These are phyloP conservation scores for Pichia paraexigua DNA, from an alignment of 805 yeast species.

Conservation along the genomic window DNA sequence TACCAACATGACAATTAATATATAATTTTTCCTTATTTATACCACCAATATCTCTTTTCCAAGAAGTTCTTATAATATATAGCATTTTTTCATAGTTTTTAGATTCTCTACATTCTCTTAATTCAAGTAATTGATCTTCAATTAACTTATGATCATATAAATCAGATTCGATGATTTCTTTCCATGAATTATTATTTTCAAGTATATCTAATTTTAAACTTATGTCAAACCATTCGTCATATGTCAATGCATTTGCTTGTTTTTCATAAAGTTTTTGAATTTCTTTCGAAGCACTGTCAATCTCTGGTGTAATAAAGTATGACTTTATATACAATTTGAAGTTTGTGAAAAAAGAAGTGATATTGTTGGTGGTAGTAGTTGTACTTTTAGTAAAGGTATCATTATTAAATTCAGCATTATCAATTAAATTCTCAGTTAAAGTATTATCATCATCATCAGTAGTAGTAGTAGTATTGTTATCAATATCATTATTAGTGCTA, in stretches of 20 bases:
- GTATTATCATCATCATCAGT: not conserved
- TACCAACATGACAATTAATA: slow-evolving; percentile 74
- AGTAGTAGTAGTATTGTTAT: too few species aligned
- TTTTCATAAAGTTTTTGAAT: slow-evolving; percentile 10
- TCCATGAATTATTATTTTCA: slow-evolving; percentile 67
- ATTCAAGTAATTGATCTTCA: slow-evolving; percentile 40
- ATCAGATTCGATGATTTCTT: slow-evolving; percentile 47
- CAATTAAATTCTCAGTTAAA: too few species aligned
- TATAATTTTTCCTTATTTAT: slow-evolving; percentile 78
- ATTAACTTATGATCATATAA: slow-evolving; percentile 69
- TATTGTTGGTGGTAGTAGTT: not conserved
- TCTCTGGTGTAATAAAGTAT: not conserved
- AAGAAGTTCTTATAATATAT: slow-evolving; percentile 72
- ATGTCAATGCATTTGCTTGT: slow-evolving; percentile 41
- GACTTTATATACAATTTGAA: not conserved
- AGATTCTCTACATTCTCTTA: slow-evolving; percentile 49
- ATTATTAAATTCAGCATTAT: too few species aligned
- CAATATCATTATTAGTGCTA: too few species aligned
- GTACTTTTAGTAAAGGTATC: not conserved
- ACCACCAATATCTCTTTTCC: slow-evolving; percentile 80
- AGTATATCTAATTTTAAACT: slow-evolving; percentile 58
- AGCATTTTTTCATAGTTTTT: slow-evolving; percentile 56
- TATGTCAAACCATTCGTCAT: slow-evolving; percentile 56
- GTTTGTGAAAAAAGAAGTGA: not conserved
- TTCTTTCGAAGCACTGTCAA: not conserved